These are phyloP conservation scores for Rhizoctonia solani DNA, from an alignment of 1,284 basidiomycete species.

Conservation along the genomic window DNA sequence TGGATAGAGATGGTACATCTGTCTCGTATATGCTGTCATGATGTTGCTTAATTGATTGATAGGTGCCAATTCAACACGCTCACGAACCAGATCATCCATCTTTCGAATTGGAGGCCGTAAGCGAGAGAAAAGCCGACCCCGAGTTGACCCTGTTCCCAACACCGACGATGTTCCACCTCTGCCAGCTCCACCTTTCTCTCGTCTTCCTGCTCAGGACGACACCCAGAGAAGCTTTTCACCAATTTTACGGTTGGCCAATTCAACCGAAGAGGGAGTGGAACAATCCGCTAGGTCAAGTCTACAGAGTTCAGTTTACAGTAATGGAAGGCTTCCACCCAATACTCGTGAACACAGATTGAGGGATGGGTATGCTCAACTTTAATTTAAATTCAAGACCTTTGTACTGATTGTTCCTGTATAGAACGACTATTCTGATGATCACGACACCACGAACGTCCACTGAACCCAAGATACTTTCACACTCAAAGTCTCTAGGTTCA, in stretches of 20 bases:
- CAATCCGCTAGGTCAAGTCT: not conserved
- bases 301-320: not conserved
- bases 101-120: slow-evolving; percentile 25
- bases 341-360: slow-evolving; percentile 22
- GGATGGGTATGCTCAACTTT: slow-evolving; percentile 4
- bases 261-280: not conserved
- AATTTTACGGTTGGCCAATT: slow-evolving; percentile 10
- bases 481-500: slow-evolving; percentile 17
- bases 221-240: slow-evolving; percentile 15
- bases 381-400: not conserved
- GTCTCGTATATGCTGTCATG: not conserved
- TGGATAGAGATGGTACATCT: slow-evolving; percentile 16
- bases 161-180: slow-evolving; percentile 12
- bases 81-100: slow-evolving; percentile 19
- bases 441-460: slow-evolving; percentile 10
- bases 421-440: slow-evolving; percentile 30
- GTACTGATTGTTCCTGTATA: not conserved
- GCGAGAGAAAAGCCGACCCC: slow-evolving; percentile 27
- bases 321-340: slow-evolving; percentile 15
- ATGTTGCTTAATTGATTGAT: not conserved
- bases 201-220: not conserved
- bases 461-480: not conserved
- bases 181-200: not conserved
- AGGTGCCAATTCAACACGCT: slow-evolving; percentile 20
- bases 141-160: not conserved